Conservation (phyloP, 495 filamentous ascomycete genomes). For the Aspergillus leporis region DNA sequence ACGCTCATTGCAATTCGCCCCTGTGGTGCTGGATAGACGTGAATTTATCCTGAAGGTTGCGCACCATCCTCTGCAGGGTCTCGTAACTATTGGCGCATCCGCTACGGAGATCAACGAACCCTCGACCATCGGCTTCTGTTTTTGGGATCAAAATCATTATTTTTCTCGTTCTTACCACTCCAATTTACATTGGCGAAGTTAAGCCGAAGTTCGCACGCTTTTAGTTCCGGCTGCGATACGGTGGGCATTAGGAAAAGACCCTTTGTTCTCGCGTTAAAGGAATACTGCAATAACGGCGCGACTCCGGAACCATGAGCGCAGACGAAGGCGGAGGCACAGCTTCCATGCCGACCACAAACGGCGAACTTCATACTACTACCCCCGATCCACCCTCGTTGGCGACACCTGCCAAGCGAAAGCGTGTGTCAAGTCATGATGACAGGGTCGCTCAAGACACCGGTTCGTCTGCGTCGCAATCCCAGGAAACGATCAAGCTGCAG, state of each 20-base stretch:
- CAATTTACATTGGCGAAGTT: constrained; percentile 2
- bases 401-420: constrained; percentile 50
- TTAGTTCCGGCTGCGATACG: neutral
- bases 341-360: constrained; percentile 39
- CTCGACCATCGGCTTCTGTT: constrained; percentile 14
- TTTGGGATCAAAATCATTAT: constrained; percentile 3
- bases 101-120: constrained; percentile 26
- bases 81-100: constrained; percentile 38
- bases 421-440: constrained; percentile 42
- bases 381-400: constrained; percentile 35
- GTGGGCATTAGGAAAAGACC: neutral
- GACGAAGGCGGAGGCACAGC: constrained; percentile 40
- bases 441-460: constrained; percentile 31
- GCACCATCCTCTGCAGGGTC: constrained; percentile 30
- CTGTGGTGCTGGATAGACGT: constrained; percentile 16
- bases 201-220: neutral
- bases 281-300: constrained; percentile 27
- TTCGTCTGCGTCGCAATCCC: constrained; percentile 23
- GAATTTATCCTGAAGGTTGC: constrained; percentile 25
- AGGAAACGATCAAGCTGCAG: constrained; percentile 39
- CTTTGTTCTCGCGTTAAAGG: constrained; percentile 27
- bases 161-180: neutral
- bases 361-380: constrained; percentile 34
- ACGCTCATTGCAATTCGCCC: constrained; percentile 15
- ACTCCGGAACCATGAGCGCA: constrained; percentile 43